Conservation (phyloP, 129 eudicot species). For the Silybum marianum region DNA sequence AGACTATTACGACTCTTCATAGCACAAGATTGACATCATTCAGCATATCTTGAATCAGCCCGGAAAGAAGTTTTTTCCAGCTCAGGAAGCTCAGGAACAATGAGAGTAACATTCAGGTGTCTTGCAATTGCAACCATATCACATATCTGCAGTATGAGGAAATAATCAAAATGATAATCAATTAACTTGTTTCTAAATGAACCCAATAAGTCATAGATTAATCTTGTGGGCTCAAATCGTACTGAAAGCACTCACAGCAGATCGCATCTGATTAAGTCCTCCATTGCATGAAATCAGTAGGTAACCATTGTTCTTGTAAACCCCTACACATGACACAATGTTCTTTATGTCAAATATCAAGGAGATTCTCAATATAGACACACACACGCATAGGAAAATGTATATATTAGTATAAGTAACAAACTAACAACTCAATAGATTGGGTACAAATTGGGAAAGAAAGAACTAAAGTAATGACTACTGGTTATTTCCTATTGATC, state of each 20-base stretch:
- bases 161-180: too few species aligned
- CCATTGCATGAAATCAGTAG: constrained; percentile 96
- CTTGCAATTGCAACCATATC: constrained; percentile 99
- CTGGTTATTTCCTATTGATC: not conserved
- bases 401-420: constrained; percentile 18
- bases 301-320: constrained; percentile 97
- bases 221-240: constrained; percentile 17
- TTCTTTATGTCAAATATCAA: not conserved
- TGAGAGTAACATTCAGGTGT: constrained; percentile 86
- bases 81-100: constrained; percentile 78
- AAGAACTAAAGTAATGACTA: constrained; percentile 2
- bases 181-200: constrained; percentile 10
- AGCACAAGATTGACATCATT: not conserved
- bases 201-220: not conserved
- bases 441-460: constrained; percentile 14
- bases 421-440: constrained; percentile 13
- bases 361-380: constrained; percentile 5
- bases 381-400: constrained; percentile 14
- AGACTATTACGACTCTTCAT: not conserved
- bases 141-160: constrained; percentile 63
- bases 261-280: constrained; percentile 97
- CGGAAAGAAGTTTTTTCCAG: constrained; percentile 95
- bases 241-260: constrained; percentile 80
- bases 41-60: constrained; percentile 91
- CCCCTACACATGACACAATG: constrained; percentile 53